Evolutionary conservation across 2,329 filamentous ascomycete genomes (phyloP).

Genomic region (Fusarium mangiferae): DNA sequence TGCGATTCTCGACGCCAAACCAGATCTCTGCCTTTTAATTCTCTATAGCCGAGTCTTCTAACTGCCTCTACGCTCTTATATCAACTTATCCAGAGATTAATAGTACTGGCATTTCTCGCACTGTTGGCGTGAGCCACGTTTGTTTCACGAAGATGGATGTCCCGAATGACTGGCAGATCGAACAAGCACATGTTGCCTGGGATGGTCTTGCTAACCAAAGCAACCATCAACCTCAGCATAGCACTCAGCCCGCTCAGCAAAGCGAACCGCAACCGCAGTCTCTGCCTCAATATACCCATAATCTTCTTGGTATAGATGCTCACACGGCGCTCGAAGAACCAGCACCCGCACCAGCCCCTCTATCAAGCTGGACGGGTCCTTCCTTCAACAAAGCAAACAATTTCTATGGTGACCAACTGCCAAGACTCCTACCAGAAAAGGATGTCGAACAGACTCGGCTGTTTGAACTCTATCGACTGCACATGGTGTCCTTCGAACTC

Average conservation of each 20-base stretch:
- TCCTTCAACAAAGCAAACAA: constrained; percentile 33
- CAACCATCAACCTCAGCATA: background rate
- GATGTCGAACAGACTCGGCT: constrained; percentile 38
- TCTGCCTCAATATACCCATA: background rate
- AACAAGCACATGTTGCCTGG: background rate
- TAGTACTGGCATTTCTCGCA: background rate
- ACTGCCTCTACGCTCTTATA: background rate
- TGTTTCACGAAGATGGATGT: constrained; percentile 14
- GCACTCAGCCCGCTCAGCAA: background rate
- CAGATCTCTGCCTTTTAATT: background rate
- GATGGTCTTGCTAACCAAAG: background rate
- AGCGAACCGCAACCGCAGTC: background rate
- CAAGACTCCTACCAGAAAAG: constrained; percentile 11
- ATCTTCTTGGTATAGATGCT: background rate
- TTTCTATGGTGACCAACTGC: background rate
- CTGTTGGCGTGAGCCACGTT: background rate
- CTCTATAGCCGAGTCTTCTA: background rate
- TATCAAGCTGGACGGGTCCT: constrained; percentile 26
- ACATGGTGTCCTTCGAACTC: constrained; percentile 43
- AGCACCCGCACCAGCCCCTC: background rate
- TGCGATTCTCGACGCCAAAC: background rate
- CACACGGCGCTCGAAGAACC: background rate
- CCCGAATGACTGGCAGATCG: constrained; percentile 6
- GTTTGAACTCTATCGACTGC: constrained; percentile 44
- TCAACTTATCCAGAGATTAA: background rate